These are phyloP conservation scores for Benincasa hispida DNA, from an alignment of 306 rosid species.

Conservation along the genomic window DNA sequence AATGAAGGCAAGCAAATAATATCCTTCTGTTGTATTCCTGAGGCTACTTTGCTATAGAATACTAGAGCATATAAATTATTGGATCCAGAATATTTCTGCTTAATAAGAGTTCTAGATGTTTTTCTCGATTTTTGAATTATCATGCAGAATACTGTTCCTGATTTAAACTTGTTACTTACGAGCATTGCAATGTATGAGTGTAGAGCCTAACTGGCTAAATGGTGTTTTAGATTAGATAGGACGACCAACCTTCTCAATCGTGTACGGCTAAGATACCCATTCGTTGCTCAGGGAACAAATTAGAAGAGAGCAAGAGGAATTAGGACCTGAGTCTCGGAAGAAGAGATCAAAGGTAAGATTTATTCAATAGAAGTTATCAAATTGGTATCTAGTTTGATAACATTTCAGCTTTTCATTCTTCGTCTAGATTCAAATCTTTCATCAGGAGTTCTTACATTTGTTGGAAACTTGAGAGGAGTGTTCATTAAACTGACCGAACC, in stretches of 20 bases:
- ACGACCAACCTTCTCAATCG: neutral
- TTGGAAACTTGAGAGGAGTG: neutral
- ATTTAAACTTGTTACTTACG: neutral
- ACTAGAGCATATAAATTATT: neutral
- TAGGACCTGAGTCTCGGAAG: neutral
- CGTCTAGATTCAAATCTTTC: neutral
- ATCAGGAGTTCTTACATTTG: neutral
- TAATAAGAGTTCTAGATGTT: slow-evolving; percentile 3
- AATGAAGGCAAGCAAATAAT: neutral
- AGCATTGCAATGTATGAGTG: neutral
- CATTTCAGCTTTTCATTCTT: neutral
- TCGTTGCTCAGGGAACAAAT: neutral
- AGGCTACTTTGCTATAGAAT: neutral
- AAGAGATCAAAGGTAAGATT: neutral
- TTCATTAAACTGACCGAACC: too few species aligned
- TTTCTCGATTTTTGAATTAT: neutral
- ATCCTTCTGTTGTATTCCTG: neutral
- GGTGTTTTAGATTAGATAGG: neutral
- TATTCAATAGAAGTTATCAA: neutral
- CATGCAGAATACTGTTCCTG: neutral
- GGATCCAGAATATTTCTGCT: neutral
- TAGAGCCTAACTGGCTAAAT: neutral
- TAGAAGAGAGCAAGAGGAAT: neutral
- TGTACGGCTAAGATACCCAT: neutral
- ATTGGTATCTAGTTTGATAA: neutral